Base-by-base conservation (phyloP, 306 rosid genomes). In the Acacia confusa region DNA sequence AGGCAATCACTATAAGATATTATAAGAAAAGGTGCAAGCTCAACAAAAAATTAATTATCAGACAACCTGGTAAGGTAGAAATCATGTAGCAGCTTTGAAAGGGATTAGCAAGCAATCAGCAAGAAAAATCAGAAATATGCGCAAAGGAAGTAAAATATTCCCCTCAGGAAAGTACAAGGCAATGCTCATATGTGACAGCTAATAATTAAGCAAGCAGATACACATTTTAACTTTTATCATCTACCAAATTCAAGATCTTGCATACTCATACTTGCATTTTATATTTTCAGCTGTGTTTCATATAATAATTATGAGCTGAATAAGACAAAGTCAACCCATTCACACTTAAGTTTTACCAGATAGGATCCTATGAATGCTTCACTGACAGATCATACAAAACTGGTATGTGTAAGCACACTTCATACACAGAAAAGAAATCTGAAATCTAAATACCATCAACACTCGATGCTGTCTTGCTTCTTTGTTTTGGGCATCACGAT, bases 401-500 rank as follows among this genome's bases (percentile, higher is more conserved):
- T 44, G 63, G n/a, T 52, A 82, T 40, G 70, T 43, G 41, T 19
- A 44, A 75, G 47, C 65, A 27, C 40, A 44, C 41, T 15, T 44
- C 74, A 72, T 58, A 52, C 24, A 67, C 70, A 78, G 10, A 30
- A 17, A 72, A 55, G 61, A 75, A 63, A 76, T 11, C 34, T 48
- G 22, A 78, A 40, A 74, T 27, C 76, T 44, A 73, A 66, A 78
- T 58, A 96, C 99, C 99, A 88, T 94, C 58, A 84, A 70, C 80
- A 96, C 99, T 69, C 98, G 92, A 81, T 78, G 50, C 73, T 96
- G 94, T 88, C 99, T 90, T 27, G 98, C 99, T 87, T 96, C 99
- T 86, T 96, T 90, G 83, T 93, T 96, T 77, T 96, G 99, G 64
- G 97, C 98, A 90, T 96, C 99, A 55, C 98, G 94, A 69, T 95